phyloP scores from a whole-genome alignment of 192 early-diverging fungal genomes.

The Gonapodya prolifera region DNA sequence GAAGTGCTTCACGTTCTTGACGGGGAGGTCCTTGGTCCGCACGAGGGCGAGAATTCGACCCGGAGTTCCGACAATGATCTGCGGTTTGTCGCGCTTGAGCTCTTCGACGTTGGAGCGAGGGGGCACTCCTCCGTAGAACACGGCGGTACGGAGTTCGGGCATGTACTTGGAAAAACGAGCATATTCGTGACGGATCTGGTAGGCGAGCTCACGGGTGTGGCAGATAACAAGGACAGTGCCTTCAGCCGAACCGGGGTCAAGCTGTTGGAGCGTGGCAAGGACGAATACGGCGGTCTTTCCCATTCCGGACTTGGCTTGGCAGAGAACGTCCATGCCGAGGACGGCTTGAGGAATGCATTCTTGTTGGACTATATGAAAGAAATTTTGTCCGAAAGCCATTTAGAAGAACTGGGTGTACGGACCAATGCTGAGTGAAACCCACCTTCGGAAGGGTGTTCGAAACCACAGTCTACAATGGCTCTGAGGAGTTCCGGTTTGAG shows the following conservation, averaged over 20 bases:
- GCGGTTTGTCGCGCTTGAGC: constrained; percentile 72
- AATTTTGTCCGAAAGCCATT: not conserved
- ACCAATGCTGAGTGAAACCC: not conserved
- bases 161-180: constrained; percentile 90
- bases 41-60: constrained; percentile 80
- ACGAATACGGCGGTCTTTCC: constrained; percentile 99
- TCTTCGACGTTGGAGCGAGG: constrained; percentile 70
- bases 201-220: constrained; percentile 96
- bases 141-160: constrained; percentile 81
- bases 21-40: constrained; percentile 67
- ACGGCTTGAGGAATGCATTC: constrained; percentile 97
- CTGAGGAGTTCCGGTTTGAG: constrained; percentile 91
- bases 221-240: constrained; percentile 82
- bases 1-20: constrained; percentile 87
- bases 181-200: constrained; percentile 97
- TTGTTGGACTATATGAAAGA: constrained; percentile 67
- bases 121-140: constrained; percentile 82
- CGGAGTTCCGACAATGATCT: constrained; percentile 96
- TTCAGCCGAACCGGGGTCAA: constrained; percentile 59
- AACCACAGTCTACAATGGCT: constrained; percentile 96
- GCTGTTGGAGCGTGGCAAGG: constrained; percentile 84
- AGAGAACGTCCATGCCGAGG: constrained; percentile 90
- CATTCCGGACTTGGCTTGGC: constrained; percentile 98
- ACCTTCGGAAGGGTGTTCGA: constrained; percentile 97
- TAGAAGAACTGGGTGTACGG: not conserved